A percentile compares a stretch with the other conserved stretches of the same genome.
Evolutionary conservation across 2,329 filamentous ascomycete species (phyloP).

Genomic region (Ophiocordyceps australis): DNA sequence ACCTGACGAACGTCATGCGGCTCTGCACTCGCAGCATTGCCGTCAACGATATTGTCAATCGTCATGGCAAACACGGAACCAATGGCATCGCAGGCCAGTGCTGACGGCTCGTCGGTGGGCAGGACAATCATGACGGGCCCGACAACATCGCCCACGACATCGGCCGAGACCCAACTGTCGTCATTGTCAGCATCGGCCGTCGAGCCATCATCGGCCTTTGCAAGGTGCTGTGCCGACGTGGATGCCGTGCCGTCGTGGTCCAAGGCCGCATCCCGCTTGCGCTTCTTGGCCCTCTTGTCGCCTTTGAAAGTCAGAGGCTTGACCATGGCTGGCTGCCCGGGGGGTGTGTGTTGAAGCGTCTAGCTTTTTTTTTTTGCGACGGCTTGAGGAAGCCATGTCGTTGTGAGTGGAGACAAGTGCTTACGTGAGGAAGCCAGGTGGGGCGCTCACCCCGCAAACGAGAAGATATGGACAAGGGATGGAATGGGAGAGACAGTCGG

Average conservation of each 20-base stretch:
- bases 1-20: slow-evolving; percentile 93
- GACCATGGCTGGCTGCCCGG: slow-evolving; percentile 39
- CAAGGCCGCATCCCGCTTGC: slow-evolving; percentile 47
- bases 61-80: slow-evolving; percentile 71
- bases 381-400: no score
- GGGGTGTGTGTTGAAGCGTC: slow-evolving; percentile 1
- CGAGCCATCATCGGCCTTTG: slow-evolving; percentile 7
- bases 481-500: no score
- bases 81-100: slow-evolving; percentile 68
- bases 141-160: slow-evolving; percentile 51
- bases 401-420: no score
- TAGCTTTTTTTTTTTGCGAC: no score
- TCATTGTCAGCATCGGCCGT: slow-evolving; percentile 33
- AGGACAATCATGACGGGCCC: slow-evolving; percentile 75
- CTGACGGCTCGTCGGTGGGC: slow-evolving; percentile 53
- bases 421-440: no score
- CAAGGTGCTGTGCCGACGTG: slow-evolving; percentile 5
- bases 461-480: no score
- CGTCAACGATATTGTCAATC: slow-evolving; percentile 79
- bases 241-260: slow-evolving; percentile 21
- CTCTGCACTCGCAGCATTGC: slow-evolving; percentile 67
- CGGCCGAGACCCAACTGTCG: slow-evolving; percentile 84
- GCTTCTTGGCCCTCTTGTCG: slow-evolving; percentile 88
- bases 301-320: slow-evolving; percentile 92
- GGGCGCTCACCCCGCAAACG: no score